Conservation (phyloP, 2,329 filamentous ascomycete genomes). For the Colletotrichum sp. region DNA sequence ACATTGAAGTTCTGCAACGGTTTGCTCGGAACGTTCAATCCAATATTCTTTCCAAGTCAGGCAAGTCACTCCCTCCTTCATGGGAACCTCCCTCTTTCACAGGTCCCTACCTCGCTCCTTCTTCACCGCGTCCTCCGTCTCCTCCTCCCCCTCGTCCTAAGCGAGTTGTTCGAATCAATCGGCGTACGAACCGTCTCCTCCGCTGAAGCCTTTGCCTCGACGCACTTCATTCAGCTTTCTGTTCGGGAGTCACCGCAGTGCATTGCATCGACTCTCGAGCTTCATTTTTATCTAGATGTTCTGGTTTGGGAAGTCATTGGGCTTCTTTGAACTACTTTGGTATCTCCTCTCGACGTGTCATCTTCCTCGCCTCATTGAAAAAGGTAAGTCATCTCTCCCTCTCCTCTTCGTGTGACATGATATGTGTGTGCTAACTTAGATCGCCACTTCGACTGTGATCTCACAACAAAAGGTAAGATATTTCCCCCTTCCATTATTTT, state of each 20-base stretch:
- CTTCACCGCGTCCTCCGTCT: background rate
- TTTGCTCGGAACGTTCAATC: background rate
- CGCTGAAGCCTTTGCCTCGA: background rate
- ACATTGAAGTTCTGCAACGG: background rate
- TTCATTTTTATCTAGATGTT: background rate
- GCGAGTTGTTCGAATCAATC: background rate
- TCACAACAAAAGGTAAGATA: background rate
- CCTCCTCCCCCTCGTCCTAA: background rate
- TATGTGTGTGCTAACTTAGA: background rate
- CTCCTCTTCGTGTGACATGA: background rate
- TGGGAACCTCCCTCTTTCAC: background rate
- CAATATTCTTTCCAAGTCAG: background rate
- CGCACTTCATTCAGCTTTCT: background rate
- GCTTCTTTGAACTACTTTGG: background rate
- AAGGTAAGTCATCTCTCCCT: background rate
- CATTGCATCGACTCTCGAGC: background rate
- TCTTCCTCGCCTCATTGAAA: background rate
- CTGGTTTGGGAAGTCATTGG: background rate
- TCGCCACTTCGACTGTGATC: background rate
- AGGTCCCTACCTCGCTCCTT: background rate
- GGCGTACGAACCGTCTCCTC: background rate
- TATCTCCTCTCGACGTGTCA: background rate
- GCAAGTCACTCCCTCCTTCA: background rate
- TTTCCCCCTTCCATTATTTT: background rate
- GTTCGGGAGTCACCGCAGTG: background rate